A percentile compares a stretch with the other conserved stretches of the same genome.
Evolutionary conservation across 768 basidiomycete species (phyloP).

Genomic region (Epithele typhae): DNA sequence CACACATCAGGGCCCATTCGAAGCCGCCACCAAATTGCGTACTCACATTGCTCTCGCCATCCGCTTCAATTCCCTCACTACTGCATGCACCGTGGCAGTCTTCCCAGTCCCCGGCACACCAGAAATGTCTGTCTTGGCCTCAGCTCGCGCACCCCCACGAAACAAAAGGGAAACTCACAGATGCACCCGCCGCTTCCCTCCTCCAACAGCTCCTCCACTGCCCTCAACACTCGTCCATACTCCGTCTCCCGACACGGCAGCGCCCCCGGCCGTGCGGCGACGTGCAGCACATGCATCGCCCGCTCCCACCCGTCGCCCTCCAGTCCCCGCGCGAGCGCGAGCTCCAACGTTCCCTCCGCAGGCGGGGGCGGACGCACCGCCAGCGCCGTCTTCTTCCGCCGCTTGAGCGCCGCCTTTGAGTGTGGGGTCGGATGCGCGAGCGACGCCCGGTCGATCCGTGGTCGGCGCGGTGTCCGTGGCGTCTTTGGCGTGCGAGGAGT

Average conservation of each 20-base stretch:
- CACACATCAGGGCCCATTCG: neutral
- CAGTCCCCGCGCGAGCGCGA: conserved; percentile 21
- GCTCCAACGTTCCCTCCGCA: conserved; percentile 30
- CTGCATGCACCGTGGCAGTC: conserved; percentile 94
- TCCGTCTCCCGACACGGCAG: conserved; percentile 89
- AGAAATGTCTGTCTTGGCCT: conserved; percentile 69
- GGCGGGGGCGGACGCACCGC: conserved; percentile 33
- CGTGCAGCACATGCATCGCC: conserved; percentile 89
- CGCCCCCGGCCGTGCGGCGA: conserved; percentile 85
- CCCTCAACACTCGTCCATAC: conserved; percentile 67
- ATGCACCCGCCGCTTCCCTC: conserved; percentile 94
- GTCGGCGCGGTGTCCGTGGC: conserved; percentile 14
- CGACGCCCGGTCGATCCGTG: conserved; percentile 26
- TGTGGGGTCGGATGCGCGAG: conserved; percentile 69
- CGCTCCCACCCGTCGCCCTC: conserved; percentile 70
- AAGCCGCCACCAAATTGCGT: neutral
- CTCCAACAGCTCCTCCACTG: conserved; percentile 82
- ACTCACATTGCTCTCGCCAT: conserved; percentile 79
- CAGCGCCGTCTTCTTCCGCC: conserved; percentile 37
- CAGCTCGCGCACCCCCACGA: neutral
- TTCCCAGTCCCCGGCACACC: conserved; percentile 99
- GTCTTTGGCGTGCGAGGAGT: conserved; percentile 13
- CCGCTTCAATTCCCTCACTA: conserved; percentile 83
- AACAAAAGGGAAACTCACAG: conserved; percentile 50
- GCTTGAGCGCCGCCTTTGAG: conserved; percentile 62